Conservation (phyloP, 768 basidiomycete species). For the Mycena haematopus region DNA sequence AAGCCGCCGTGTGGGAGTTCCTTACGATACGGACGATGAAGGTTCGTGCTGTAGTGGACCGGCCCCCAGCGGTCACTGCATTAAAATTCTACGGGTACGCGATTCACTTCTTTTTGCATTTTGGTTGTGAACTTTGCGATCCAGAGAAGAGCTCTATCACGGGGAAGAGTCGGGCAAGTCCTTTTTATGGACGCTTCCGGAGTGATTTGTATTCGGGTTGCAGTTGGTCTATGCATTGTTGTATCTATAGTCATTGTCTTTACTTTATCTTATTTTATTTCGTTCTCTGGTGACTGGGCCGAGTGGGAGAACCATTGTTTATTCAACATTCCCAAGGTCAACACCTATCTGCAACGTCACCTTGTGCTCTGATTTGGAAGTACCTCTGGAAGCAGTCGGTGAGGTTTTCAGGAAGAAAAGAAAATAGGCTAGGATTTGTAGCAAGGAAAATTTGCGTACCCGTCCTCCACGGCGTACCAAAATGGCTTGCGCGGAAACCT, state of each 20-base stretch:
- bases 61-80: slow-evolving; percentile 70
- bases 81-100: slow-evolving; percentile 80
- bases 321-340: too few relatives aligned
- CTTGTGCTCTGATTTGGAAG: too few relatives aligned
- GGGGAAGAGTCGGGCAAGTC: slow-evolving; percentile 70
- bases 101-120: background rate
- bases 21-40: slow-evolving; percentile 71
- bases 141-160: slow-evolving; percentile 64
- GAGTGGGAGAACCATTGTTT: too few relatives aligned
- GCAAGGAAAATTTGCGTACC: too few relatives aligned
- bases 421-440: too few relatives aligned
- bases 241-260: slow-evolving; percentile 15
- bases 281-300: background rate
- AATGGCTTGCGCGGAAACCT: too few relatives aligned
- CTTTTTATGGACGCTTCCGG: slow-evolving; percentile 63
- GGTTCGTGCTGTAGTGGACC: slow-evolving; percentile 50
- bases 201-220: slow-evolving; percentile 39
- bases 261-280: slow-evolving; percentile 3
- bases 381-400: too few relatives aligned
- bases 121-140: slow-evolving; percentile 4
- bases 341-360: too few relatives aligned
- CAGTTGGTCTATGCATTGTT: slow-evolving; percentile 18
- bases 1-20: slow-evolving; percentile 80
- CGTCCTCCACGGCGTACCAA: too few relatives aligned
- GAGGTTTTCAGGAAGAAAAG: too few relatives aligned